Evolutionary conservation across 352 stramenopile genomes (phyloP).

Genomic region (Globisporangium orthogonon): DNA sequence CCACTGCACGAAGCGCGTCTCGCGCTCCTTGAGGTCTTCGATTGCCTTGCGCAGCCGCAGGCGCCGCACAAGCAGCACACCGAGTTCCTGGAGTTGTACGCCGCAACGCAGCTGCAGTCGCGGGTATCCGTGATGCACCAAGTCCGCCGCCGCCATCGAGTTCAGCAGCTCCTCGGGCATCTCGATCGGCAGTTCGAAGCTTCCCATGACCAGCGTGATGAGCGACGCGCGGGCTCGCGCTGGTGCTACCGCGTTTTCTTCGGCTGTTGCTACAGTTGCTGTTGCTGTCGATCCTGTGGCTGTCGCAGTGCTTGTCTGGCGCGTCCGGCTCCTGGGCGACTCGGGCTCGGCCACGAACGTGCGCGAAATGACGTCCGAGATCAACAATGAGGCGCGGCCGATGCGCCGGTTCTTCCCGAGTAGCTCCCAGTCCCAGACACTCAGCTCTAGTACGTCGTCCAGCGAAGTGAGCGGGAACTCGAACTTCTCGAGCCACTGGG

Average conservation of each 20-base stretch:
- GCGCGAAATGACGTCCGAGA: slow-evolving; percentile 44
- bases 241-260: neutral
- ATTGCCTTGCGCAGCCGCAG: slow-evolving; percentile 31
- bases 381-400: slow-evolving; percentile 29
- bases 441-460: slow-evolving; percentile 36
- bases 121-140: slow-evolving; percentile 41
- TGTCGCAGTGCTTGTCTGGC: neutral
- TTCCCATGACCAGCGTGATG: slow-evolving; percentile 33
- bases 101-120: slow-evolving; percentile 50
- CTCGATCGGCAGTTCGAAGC: slow-evolving; percentile 61
- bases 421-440: slow-evolving; percentile 50
- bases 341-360: slow-evolving; percentile 13
- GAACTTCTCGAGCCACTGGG: slow-evolving; percentile 56
- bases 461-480: slow-evolving; percentile 44
- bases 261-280: neutral
- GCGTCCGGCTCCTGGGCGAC: slow-evolving; percentile 1
- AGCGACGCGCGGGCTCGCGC: neutral
- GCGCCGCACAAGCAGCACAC: slow-evolving; percentile 33
- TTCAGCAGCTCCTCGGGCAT: slow-evolving; percentile 37
- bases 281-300: neutral
- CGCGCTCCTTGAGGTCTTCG: slow-evolving; percentile 25
- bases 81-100: slow-evolving; percentile 38
- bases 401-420: slow-evolving; percentile 44
- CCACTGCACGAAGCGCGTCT: slow-evolving; percentile 51
- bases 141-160: slow-evolving; percentile 25